phyloP scores from a whole-genome alignment of 768 basidiomycete genomes.

The Rhodocollybia butyracea region DNA sequence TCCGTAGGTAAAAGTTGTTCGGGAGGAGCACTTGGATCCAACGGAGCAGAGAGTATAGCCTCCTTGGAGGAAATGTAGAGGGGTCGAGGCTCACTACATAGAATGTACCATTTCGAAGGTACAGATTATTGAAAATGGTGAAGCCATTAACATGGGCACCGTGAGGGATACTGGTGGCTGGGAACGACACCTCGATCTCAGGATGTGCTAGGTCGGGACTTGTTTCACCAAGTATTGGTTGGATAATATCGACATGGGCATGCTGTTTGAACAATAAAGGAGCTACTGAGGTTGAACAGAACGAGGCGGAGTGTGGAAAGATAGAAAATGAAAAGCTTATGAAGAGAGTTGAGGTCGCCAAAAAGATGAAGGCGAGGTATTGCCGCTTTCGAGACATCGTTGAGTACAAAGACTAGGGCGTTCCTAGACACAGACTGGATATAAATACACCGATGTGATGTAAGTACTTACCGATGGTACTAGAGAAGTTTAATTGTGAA shows the following conservation, averaged over 20 bases:
- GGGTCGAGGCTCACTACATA: slow-evolving; percentile 50
- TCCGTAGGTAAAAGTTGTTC: slow-evolving; percentile 27
- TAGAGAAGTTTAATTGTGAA: too few relatives aligned
- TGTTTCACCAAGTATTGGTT: too few relatives aligned
- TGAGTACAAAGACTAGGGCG: too few relatives aligned
- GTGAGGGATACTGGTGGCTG: slow-evolving; percentile 25
- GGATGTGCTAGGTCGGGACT: too few relatives aligned
- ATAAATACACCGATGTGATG: too few relatives aligned
- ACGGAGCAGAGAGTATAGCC: slow-evolving; percentile 34
- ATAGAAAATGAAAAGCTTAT: background rate
- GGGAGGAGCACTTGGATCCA: slow-evolving; percentile 9
- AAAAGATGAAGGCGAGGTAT: background rate
- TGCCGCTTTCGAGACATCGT: background rate
- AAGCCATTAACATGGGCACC: slow-evolving; percentile 59
- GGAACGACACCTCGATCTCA: too few relatives aligned
- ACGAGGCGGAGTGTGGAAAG: background rate
- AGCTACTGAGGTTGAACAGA: background rate
- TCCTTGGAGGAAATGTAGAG: slow-evolving; percentile 40
- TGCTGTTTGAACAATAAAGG: too few relatives aligned
- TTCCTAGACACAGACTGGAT: too few relatives aligned
- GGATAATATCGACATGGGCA: too few relatives aligned
- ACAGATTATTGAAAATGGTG: slow-evolving; percentile 70
- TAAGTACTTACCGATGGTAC: too few relatives aligned
- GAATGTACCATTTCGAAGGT: slow-evolving; percentile 71
- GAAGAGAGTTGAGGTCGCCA: background rate